Evolutionary conservation across 2,329 filamentous ascomycete species (phyloP).

Genomic region (Fusarium phyllophilum): DNA sequence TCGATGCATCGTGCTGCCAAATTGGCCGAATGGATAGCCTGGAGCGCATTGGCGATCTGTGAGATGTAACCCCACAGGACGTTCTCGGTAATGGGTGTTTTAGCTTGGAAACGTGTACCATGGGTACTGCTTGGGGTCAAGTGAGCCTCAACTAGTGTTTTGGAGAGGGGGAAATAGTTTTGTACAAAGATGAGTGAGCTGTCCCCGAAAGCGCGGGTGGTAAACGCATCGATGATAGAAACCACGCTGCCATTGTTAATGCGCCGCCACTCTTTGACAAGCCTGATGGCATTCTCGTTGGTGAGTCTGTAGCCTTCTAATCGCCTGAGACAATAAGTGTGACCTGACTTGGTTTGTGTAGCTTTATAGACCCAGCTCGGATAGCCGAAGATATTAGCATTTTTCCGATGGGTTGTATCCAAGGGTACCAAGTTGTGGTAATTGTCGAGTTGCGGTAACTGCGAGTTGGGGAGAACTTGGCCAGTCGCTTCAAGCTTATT

Average conservation of each 20-base stretch:
- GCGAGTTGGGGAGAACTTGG: constrained; percentile 82
- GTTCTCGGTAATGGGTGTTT: constrained; percentile 70
- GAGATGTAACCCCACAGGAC: constrained; percentile 92
- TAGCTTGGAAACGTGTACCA: constrained; percentile 58
- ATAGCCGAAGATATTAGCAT: constrained; percentile 82
- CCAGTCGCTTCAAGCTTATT: constrained; percentile 87
- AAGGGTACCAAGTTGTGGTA: constrained; percentile 94
- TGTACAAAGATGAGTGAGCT: constrained; percentile 94
- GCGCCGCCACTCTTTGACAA: constrained; percentile 89
- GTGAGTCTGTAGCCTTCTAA: constrained; percentile 90
- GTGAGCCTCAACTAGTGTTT: constrained; percentile 88
- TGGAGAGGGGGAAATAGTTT: constrained; percentile 91
- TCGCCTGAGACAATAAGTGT: constrained; percentile 85
- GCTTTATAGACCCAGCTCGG: constrained; percentile 97
- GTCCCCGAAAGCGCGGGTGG: constrained; percentile 90
- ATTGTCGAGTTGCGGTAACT: constrained; percentile 82
- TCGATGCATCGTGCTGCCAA: constrained; percentile 89
- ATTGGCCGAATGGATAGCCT: constrained; percentile 82
- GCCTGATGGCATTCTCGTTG: constrained; percentile 87
- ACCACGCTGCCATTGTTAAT: constrained; percentile 85
- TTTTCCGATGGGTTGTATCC: constrained; percentile 83
- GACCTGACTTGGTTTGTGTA: constrained; percentile 86
- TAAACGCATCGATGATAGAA: constrained; percentile 90
- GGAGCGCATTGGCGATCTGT: constrained; percentile 88
- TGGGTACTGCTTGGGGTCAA: constrained; percentile 58